Base-by-base conservation (phyloP, 2,329 filamentous ascomycete species). In the Fusarium piperis region DNA sequence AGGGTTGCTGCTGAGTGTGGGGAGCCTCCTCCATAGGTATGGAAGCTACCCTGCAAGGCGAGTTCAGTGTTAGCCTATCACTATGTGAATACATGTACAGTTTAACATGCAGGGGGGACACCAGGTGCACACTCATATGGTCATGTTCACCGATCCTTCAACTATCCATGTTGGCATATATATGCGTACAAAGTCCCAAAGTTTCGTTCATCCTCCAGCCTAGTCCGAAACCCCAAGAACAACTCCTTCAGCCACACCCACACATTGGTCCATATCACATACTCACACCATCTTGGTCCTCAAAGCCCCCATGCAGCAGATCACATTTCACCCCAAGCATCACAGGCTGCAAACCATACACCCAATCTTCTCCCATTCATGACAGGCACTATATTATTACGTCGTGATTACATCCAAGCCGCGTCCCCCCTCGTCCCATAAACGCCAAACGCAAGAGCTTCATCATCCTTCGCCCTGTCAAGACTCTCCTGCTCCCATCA, bases 351-450 rank as follows among this genome's bases (percentile, higher is more conserved):
- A 32, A 12, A 53, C 30, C 51, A 53, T 23, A 20, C 20, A 36
- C 30, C 30, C 18, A 53, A 53, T 35, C 32, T 53, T 53, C 44
- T 38, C 62, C 62, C 59, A 12, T 66, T 64, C 51, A 55, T 62
- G 35, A 39, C 46, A 59, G 59, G 64, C 56, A 64, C 53, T 75
- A 55, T 48, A 74, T 72, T 74, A 76, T 58, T 74, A 74, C 63
- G 35, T 66, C 74, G 46, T 74, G 46, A 69, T 65, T 68, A 74
- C 62, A 68, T 69, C 65, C 66, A 69, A 75, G 44, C 35, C 36
- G 51, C 52, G 53, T 64, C 62, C 59, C 57, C 53, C 30, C 23
- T 5, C 23, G 3, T 23, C 23, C 48, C 20, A 26, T 26, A 39
- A 72, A 65, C 65, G 66, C 74, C 64, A 56, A 59, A 36, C 26